Percentiles rank a stretch among this genome's conserved stretches.
These are phyloP conservation scores for Xylaria sp. DNA, from an alignment of 2,329 filamentous ascomycete species.

Conservation along the genomic window DNA sequence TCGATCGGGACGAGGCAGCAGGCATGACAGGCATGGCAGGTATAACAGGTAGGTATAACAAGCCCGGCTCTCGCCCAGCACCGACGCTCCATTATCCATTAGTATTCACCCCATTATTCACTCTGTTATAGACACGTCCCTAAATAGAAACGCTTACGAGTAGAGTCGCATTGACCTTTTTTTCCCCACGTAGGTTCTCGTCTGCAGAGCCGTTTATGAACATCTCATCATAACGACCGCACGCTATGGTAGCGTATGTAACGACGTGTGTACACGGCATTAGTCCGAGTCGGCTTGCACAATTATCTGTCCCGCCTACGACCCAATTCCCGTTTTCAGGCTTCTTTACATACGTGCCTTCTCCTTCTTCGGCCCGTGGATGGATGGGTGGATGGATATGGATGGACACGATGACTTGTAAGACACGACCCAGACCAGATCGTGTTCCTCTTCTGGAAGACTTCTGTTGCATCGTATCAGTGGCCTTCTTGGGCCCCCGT, in stretches of 20 bases:
- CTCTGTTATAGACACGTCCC: slow-evolving; percentile 13
- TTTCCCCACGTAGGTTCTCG: slow-evolving; percentile 10
- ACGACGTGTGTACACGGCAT: slow-evolving; percentile 9
- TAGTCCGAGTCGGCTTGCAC: slow-evolving; percentile 11
- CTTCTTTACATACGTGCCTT: slow-evolving; percentile 2
- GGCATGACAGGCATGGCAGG: slow-evolving; percentile 5
- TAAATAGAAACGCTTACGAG: slow-evolving; percentile 19
- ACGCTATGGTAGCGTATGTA: slow-evolving; percentile 13
- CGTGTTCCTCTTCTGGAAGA: slow-evolving; percentile 13
- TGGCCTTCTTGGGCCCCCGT: not conserved
- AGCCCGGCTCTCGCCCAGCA: slow-evolving; percentile 6
- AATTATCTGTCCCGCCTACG: slow-evolving; percentile 7
- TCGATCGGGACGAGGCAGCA: slow-evolving; percentile 8
- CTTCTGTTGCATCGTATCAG: slow-evolving; percentile 8
- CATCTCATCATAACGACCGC: slow-evolving; percentile 11
- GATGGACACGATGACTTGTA: slow-evolving; percentile 2
- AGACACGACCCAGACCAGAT: slow-evolving; percentile 2
- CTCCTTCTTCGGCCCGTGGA: not conserved
- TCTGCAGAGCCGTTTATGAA: slow-evolving; percentile 10
- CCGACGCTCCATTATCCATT: not conserved
- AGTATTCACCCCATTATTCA: slow-evolving; percentile 1
- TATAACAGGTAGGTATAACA: slow-evolving; percentile 6
- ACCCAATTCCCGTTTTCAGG: slow-evolving; percentile 8
- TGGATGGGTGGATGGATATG: not conserved
- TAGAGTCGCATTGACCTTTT: slow-evolving; percentile 14